Conservation (phyloP, 371 early-diverging fungal genomes). For the Apophysomyces variabilis region DNA sequence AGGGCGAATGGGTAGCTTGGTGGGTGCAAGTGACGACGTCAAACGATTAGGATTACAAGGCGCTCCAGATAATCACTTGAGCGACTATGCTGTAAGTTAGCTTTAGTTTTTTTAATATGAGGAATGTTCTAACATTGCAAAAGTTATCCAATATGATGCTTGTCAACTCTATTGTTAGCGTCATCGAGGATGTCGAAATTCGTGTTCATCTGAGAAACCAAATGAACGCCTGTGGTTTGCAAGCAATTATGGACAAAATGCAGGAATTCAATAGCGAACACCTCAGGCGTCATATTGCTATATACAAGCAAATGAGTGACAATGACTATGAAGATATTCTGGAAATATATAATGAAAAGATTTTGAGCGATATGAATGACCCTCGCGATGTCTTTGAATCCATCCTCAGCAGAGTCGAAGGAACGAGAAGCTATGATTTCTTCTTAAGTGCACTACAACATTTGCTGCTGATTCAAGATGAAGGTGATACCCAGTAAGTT, state of each 20-base stretch:
- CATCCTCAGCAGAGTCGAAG: conserved; percentile 72
- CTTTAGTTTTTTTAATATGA: background rate
- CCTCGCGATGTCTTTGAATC: conserved; percentile 80
- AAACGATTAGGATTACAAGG: conserved; percentile 60
- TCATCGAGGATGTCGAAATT: conserved; percentile 78
- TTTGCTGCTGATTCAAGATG: conserved; percentile 74
- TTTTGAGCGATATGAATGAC: conserved; percentile 80
- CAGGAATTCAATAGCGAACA: conserved; percentile 71
- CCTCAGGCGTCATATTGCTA: conserved; percentile 75
- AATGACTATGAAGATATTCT: conserved; percentile 79
- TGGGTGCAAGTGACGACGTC: conserved; percentile 80
- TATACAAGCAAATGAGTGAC: conserved; percentile 77
- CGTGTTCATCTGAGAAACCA: conserved; percentile 81
- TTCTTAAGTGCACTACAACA: conserved; percentile 82
- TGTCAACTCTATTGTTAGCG: conserved; percentile 80
- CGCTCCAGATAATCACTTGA: conserved; percentile 75
- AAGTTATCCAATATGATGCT: conserved; percentile 82
- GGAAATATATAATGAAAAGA: conserved; percentile 77
- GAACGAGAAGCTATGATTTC: conserved; percentile 76
- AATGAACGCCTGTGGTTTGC: conserved; percentile 74
- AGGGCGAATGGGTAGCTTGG: conserved; percentile 81
- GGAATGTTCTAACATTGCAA: background rate
- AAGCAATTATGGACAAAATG: conserved; percentile 77
- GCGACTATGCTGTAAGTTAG: conserved; percentile 71
- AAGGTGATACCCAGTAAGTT: conserved; percentile 55